Evolutionary conservation across 2,329 filamentous ascomycete genomes (phyloP), one percentile per base, ranked within the genome.

Genomic region (Chalaropsis ovoidea): DNA sequence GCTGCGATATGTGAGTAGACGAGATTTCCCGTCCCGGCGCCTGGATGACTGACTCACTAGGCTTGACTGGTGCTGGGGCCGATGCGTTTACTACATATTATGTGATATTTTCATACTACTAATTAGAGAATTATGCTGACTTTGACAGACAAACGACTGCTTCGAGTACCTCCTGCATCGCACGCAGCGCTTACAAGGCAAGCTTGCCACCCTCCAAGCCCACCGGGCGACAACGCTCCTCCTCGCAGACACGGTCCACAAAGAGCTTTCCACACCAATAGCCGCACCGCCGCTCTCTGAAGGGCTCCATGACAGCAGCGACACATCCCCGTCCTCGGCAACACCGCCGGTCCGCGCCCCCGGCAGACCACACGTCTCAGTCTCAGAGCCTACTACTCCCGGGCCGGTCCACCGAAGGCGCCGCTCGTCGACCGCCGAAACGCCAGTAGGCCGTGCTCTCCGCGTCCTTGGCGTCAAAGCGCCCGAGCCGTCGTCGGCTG

Each of bases 141-240:
- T 2, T 0, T 17, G 0, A 5, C 58, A 84, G 81, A 78, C 83
- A 22, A 74, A 79, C 43, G 75, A 79, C 22, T 84, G 81, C 67
- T 74, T 85, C 1, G 75, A 77, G 11, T 17, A 56, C 22, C 31
- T 62, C n/a, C 58, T 66, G n/a, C 77, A 78, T 58, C 49, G 63
- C 31, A 54, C 24, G 13, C 17, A 45, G 42, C 39, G 24, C 7
- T 11, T 62, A 19, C 17, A 35, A 35, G 42, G 43, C 11, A 31
- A 39, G n/a, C 10, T 62, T 7, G 17, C 19, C 31, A 47, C 61
- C 8, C 24, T 47, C 22, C 61, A 62, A 35, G 31, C 42, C n/a
- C 61, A 62, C 11, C 42, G 17, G 19, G 61, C 61, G 17, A 62
- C 45, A 19, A 22, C 45, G 3, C n/a, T 19, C 11, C 61, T 62